These are phyloP conservation scores for Yamadazyma triangularis DNA, from an alignment of 1,139 yeast species.

Conservation along the genomic window DNA sequence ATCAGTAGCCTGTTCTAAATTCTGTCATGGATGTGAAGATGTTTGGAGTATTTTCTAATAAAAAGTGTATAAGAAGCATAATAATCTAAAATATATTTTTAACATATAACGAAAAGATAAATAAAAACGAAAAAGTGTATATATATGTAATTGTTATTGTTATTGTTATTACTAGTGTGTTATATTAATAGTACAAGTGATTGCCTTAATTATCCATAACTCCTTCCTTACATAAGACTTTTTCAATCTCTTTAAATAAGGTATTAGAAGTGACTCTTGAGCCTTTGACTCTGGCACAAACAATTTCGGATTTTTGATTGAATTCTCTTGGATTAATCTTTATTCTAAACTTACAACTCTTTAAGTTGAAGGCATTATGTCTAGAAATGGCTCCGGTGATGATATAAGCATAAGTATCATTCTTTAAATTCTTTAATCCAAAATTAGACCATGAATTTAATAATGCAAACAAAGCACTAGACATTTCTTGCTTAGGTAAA, in stretches of 20 bases:
- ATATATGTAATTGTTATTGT: too few relatives aligned
- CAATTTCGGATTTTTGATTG: slow-evolving; percentile 42
- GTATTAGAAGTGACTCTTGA: slow-evolving; percentile 39
- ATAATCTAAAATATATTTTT: too few relatives aligned
- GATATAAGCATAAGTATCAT: slow-evolving; percentile 39
- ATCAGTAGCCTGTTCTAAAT: slow-evolving; percentile 95
- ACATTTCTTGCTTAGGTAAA: slow-evolving; percentile 53
- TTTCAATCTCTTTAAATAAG: slow-evolving; percentile 43
- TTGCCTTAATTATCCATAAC: slow-evolving; percentile 37
- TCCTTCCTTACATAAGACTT: slow-evolving; percentile 44
- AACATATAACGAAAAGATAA: too few relatives aligned
- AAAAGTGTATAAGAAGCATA: too few relatives aligned
- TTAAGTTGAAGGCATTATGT: slow-evolving; percentile 56
- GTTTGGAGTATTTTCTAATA: slow-evolving; percentile 76
- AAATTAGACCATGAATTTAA: slow-evolving; percentile 66
- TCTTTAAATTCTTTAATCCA: slow-evolving; percentile 56
- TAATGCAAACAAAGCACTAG: slow-evolving; percentile 59
- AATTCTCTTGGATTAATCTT: slow-evolving; percentile 38
- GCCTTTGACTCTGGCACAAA: slow-evolving; percentile 44
- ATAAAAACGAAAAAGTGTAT: too few relatives aligned
- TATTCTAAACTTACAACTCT: slow-evolving; percentile 62
- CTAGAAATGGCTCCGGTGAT: slow-evolving; percentile 61
- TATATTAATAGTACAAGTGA: too few relatives aligned
- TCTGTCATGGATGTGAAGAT: slow-evolving; percentile 98
- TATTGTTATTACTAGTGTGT: too few relatives aligned